Evolutionary conservation across 805 yeast species (phyloP).

Genomic region (Myxozyma neotropica): DNA sequence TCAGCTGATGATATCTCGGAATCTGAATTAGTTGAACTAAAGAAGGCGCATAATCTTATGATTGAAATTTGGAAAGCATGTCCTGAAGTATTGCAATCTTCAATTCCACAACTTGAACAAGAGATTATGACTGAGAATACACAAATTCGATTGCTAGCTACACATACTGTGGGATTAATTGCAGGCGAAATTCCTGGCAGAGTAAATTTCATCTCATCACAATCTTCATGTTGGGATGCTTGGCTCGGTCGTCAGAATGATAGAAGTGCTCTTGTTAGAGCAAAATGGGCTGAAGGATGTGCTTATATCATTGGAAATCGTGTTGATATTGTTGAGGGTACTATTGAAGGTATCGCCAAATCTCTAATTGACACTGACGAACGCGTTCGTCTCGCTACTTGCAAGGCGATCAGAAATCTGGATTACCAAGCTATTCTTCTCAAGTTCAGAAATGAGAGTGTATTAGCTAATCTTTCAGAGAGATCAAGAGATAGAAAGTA

Average conservation of each 20-base stretch:
- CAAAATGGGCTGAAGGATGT: slow-evolving; percentile 67
- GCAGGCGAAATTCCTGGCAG: slow-evolving; percentile 53
- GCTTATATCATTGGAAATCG: slow-evolving; percentile 52
- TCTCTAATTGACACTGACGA: slow-evolving; percentile 77
- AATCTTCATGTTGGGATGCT: slow-evolving; percentile 58
- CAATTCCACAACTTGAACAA: slow-evolving; percentile 77
- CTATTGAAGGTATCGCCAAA: slow-evolving; percentile 61
- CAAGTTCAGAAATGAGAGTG: slow-evolving; percentile 51
- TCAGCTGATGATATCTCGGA: slow-evolving; percentile 38
- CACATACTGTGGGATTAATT: slow-evolving; percentile 71
- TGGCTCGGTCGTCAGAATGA: slow-evolving; percentile 82
- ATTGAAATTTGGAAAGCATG: slow-evolving; percentile 73
- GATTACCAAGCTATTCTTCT: slow-evolving; percentile 52
- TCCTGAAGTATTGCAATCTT: slow-evolving; percentile 73
- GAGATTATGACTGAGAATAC: slow-evolving; percentile 71
- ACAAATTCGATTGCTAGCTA: slow-evolving; percentile 64
- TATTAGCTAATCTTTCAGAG: slow-evolving; percentile 59
- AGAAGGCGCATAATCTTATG: slow-evolving; percentile 63
- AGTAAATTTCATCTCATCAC: slow-evolving; percentile 55
- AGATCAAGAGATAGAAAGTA: slow-evolving; percentile 71
- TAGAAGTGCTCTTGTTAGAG: slow-evolving; percentile 62
- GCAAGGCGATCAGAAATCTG: slow-evolving; percentile 51
- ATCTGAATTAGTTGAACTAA: slow-evolving; percentile 49
- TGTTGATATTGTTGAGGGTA: slow-evolving; percentile 51
- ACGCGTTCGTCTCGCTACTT: slow-evolving; percentile 65